Conservation (phyloP, 148 eudicot genomes). For the Arbutus unedo region DNA sequence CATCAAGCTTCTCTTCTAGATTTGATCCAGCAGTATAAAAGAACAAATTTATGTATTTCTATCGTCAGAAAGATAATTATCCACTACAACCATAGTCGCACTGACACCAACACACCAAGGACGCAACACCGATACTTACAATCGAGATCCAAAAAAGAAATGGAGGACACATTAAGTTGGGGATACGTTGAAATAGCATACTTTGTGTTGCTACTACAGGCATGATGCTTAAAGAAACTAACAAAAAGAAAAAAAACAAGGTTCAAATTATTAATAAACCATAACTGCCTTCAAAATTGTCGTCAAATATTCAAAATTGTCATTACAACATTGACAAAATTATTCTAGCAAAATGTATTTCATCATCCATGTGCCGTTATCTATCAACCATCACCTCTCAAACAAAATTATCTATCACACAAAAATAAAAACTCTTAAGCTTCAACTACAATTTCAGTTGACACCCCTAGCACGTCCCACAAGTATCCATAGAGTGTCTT, state of each 20-base stretch:
- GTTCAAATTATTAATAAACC: not conserved
- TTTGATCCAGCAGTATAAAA: slow-evolving; percentile 12
- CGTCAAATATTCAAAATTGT: not conserved
- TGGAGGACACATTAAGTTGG: not conserved
- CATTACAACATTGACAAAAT: not conserved
- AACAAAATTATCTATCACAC: not conserved
- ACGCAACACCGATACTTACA: not conserved
- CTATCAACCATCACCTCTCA: not conserved
- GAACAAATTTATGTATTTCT: not conserved
- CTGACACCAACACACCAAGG: not conserved
- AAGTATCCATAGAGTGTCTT: not conserved
- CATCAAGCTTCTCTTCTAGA: slow-evolving; percentile 41
- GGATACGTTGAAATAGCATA: not conserved
- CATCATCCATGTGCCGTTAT: not conserved
- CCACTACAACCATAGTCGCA: not conserved
- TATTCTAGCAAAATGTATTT: not conserved
- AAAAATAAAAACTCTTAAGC: not conserved
- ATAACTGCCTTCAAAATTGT: not conserved
- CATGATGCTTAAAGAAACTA: not conserved
- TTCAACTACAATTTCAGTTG: not conserved
- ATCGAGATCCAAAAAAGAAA: not conserved
- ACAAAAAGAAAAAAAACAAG: not conserved
- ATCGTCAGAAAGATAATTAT: not conserved
- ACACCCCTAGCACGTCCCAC: not conserved
- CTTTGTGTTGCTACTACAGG: not conserved